Evolutionary conservation across 257 asterid species (phyloP), one percentile per base, ranked within the genome.

Genomic region (Ocimum tenuiflorum): DNA sequence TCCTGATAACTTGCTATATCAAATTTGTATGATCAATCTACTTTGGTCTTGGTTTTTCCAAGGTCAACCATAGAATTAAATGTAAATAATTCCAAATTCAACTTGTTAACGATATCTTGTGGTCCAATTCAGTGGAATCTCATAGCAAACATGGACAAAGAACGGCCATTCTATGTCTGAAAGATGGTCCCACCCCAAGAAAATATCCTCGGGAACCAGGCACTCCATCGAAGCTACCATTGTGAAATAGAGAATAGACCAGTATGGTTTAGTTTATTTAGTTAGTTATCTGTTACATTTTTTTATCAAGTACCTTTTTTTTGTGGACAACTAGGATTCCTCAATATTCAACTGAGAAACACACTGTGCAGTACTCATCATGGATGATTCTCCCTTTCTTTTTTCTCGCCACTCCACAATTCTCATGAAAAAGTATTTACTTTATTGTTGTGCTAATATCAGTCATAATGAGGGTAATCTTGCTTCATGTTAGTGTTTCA

Each of bases 201-300:
- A 92, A 76, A 75, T 92, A 89, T 80, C 97, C 97, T 59, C 91
- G 95, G 15, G 77, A 68, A 45, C 90, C 94, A 61, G 97, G 97
- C 51, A 89, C 86, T 59, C 98, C 98, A 13, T 78, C 90, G 14
- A 89, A 87, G 89, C 67, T 76, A 60, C 97, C 97, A 3, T 80
- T 89, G 11, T 91, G 82, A 83, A 70, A 54, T 39, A 38, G 69
- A 51, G 55, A 35, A 31, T 65, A 5, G 19, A 68, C 48, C 45
- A 49, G 35, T 31, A 7, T 49, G 35, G 70, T 51, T 31, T 31
- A 31, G 7, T 2, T 67, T 51, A 4, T 2, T 67, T 51, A 31
- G 35, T 65, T 47, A 33, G 50, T 53, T 41, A 15, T 60, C 35
- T 52, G 49, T n/a, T 42, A 47, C 47, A 55, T 8, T 14, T 19